Conservation (phyloP, 2,329 filamentous ascomycete species). For the Neofusicoccum sp. region DNA sequence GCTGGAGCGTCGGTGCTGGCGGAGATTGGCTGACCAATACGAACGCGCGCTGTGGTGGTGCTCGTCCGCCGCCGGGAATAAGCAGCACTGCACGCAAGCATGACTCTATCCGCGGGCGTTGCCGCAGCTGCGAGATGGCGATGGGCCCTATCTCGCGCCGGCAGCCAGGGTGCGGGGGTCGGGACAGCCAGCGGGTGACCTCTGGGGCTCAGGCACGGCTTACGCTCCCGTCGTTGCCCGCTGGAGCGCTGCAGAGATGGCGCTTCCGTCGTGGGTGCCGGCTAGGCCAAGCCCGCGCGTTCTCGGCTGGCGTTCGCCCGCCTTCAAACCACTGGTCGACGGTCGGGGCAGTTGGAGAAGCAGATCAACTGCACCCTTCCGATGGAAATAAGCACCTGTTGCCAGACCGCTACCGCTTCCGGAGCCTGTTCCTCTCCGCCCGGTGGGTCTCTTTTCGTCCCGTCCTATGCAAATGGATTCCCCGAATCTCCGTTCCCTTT, state of each 20-base stretch:
- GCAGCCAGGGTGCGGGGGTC: not conserved
- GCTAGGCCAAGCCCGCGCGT: constrained; percentile 1
- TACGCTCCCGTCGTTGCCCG: not conserved
- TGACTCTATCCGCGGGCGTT: constrained; percentile 9
- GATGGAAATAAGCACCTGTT: constrained; percentile 15
- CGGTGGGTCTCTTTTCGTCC: constrained; percentile 18
- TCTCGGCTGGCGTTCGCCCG: constrained; percentile 1
- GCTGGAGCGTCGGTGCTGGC: not conserved
- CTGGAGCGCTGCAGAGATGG: not conserved
- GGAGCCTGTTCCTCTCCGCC: constrained; percentile 10
- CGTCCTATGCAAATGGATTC: constrained; percentile 11
- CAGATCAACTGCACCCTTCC: constrained; percentile 8
- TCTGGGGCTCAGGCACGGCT: not conserved
- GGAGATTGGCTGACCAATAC: not conserved
- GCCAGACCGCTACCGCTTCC: constrained; percentile 18
- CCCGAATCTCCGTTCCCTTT: not conserved
- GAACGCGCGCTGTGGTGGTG: not conserved
- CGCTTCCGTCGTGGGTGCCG: constrained; percentile 7
- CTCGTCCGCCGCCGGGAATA: constrained; percentile 7
- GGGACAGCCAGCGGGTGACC: not conserved
- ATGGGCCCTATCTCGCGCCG: not conserved
- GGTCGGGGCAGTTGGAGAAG: constrained; percentile 11
- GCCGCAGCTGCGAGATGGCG: not conserved
- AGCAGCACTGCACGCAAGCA: not conserved
- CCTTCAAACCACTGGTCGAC: constrained; percentile 1